Percentiles rank a stretch among this genome's conserved stretches.
These are phyloP conservation scores for Verticillium dahliae DNA, from an alignment of 2,329 filamentous ascomycete genomes.

Conservation along the genomic window DNA sequence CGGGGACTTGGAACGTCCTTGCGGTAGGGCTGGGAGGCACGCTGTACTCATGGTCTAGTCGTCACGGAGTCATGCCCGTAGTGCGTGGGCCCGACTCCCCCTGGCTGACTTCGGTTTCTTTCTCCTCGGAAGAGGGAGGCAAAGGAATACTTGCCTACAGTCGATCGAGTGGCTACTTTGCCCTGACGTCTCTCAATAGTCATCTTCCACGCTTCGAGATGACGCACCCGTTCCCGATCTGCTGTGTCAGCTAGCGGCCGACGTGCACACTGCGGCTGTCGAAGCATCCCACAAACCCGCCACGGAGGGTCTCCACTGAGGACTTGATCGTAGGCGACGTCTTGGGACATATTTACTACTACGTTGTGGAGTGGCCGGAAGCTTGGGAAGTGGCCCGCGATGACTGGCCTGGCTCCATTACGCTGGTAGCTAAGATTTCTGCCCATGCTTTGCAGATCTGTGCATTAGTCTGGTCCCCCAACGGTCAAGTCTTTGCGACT, in stretches of 20 bases:
- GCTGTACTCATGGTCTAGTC: slow-evolving; percentile 76
- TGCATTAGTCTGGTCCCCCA: slow-evolving; percentile 78
- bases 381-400: slow-evolving; percentile 55
- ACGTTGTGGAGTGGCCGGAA: slow-evolving; percentile 78
- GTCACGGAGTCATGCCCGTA: neutral
- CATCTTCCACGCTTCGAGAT: slow-evolving; percentile 66
- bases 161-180: slow-evolving; percentile 68
- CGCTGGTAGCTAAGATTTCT: slow-evolving; percentile 66
- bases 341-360: slow-evolving; percentile 76
- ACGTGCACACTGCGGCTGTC: slow-evolving; percentile 46
- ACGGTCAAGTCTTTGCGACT: slow-evolving; percentile 72
- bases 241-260: slow-evolving; percentile 78
- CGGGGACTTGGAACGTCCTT: slow-evolving; percentile 63
- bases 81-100: slow-evolving; percentile 41
- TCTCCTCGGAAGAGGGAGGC: slow-evolving; percentile 71
- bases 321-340: slow-evolving; percentile 86
- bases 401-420: slow-evolving; percentile 73
- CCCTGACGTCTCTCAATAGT: slow-evolving; percentile 72
- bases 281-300: slow-evolving; percentile 37
- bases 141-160: slow-evolving; percentile 82
- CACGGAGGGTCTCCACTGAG: slow-evolving; percentile 58
- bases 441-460: slow-evolving; percentile 88
- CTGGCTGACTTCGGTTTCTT: slow-evolving; percentile 78
- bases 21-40: slow-evolving; percentile 75
- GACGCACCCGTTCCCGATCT: slow-evolving; percentile 64